Conservation (phyloP, 2,329 filamentous ascomycete species). For the Fusarium keratoplasticum region DNA sequence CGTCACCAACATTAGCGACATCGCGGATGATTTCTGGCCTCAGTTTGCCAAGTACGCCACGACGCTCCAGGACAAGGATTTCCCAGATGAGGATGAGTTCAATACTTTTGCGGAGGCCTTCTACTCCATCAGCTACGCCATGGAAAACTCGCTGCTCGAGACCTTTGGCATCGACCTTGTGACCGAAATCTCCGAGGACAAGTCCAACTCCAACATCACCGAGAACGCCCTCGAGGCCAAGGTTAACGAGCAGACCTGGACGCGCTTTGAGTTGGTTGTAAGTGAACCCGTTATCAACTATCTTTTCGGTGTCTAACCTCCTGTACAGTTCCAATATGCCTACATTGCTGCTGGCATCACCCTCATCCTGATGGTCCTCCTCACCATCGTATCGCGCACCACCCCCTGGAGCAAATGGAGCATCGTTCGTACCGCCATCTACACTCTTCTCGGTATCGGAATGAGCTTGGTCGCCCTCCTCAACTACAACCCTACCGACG, state of each 20-base stretch:
- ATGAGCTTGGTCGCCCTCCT: conserved; percentile 45
- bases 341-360: conserved; percentile 49
- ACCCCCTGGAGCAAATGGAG: conserved; percentile 49
- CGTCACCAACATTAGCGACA: conserved; percentile 43
- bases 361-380: conserved; percentile 47
- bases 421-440: conserved; percentile 46
- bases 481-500: conserved; percentile 29
- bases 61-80: conserved; percentile 13
- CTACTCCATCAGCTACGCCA: conserved; percentile 27
- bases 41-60: conserved; percentile 12
- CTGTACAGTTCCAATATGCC: conserved; percentile 48
- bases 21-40: conserved; percentile 46
- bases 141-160: conserved; percentile 47
- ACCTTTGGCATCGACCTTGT: conserved; percentile 49
- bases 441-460: conserved; percentile 46
- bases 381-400: conserved; percentile 47
- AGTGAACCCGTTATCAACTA: conserved; percentile 1
- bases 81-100: conserved; percentile 1
- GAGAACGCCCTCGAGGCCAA: conserved; percentile 35
- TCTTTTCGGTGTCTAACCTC: background rate
- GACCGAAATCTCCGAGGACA: conserved; percentile 33
- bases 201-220: conserved; percentile 28
- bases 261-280: conserved; percentile 48
- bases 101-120: conserved; percentile 17
- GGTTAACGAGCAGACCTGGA: conserved; percentile 38